Evolutionary conservation across 2,329 filamentous ascomycete genomes (phyloP).

Genomic region (Aspergillus sp.): DNA sequence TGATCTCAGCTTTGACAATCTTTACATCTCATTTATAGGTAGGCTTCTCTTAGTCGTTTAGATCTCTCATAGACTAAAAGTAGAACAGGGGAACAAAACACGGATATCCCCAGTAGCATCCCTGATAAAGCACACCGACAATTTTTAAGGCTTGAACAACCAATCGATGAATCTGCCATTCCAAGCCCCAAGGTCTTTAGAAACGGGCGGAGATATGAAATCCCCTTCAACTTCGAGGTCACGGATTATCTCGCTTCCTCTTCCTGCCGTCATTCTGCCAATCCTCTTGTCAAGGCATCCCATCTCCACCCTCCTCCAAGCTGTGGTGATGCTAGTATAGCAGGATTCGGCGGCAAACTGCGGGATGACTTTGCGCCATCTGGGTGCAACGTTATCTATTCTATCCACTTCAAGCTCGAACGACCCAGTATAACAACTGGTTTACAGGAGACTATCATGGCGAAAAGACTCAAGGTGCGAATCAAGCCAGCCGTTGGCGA

Average conservation of each 20-base stretch:
- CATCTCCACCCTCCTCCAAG: constrained; percentile 19
- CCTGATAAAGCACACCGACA: constrained; percentile 4
- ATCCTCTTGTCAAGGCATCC: constrained; percentile 8
- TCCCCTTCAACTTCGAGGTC: constrained; percentile 10
- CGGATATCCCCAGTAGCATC: constrained; percentile 1
- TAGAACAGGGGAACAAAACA: constrained; percentile 11
- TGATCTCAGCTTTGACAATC: constrained; percentile 6
- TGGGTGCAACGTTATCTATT: constrained; percentile 15
- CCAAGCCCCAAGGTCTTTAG: constrained; percentile 6
- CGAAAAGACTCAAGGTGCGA: constrained; percentile 14
- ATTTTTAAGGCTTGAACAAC: constrained; percentile 9
- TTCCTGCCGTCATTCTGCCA: constrained; percentile 4
- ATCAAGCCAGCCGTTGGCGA: constrained; percentile 14
- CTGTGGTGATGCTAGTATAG: constrained; percentile 16
- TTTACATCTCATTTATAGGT: constrained; percentile 12
- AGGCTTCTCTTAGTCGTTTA: not conserved
- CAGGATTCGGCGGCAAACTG: constrained; percentile 17
- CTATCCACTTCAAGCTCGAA: constrained; percentile 9
- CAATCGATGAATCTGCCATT: not conserved
- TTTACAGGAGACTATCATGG: constrained; percentile 6
- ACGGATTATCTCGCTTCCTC: constrained; percentile 11
- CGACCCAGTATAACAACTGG: not conserved
- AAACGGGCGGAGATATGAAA: not conserved
- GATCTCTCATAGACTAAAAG: not conserved
- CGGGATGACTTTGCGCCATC: constrained; percentile 17